Percentiles rank a stretch among this genome's conserved stretches.
Evolutionary conservation across 2,329 filamentous ascomycete species (phyloP).

Genomic region (Talaromyces sp.): DNA sequence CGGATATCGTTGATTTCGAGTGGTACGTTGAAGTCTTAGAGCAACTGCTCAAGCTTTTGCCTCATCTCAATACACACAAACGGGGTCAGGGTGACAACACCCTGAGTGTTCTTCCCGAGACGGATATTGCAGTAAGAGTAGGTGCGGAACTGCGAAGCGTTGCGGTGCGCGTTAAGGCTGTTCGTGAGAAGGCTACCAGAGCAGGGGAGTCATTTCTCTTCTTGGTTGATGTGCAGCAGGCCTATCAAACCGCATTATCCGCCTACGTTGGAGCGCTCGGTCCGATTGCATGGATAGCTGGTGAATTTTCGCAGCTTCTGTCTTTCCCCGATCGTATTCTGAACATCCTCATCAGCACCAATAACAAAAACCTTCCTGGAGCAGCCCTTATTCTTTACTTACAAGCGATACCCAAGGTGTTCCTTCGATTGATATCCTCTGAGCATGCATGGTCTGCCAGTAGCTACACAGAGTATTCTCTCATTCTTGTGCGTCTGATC

Average conservation of each 20-base stretch:
- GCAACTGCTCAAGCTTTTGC: conserved; percentile 69
- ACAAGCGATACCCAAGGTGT: conserved; percentile 82
- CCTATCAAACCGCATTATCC: conserved; percentile 57
- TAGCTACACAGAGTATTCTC: conserved; percentile 68
- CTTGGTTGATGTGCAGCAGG: conserved; percentile 45
- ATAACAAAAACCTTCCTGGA: conserved; percentile 55
- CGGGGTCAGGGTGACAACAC: conserved; percentile 22
- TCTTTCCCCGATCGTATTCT: conserved; percentile 68
- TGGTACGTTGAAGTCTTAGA: conserved; percentile 94
- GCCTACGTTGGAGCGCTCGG: conserved; percentile 64
- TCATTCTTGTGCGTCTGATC: conserved; percentile 77
- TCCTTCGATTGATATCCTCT: conserved; percentile 67
- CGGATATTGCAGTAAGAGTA: conserved; percentile 50
- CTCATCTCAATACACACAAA: conserved; percentile 25
- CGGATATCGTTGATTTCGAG: conserved; percentile 83
- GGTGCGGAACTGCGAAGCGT: conserved; percentile 85
- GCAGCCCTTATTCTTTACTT: conserved; percentile 73
- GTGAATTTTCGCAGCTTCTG: conserved; percentile 78
- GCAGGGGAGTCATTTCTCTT: conserved; percentile 74
- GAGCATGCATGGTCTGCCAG: conserved; percentile 66
- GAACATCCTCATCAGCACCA: conserved; percentile 68
- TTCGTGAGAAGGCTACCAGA: conserved; percentile 74
- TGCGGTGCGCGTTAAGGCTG: conserved; percentile 82
- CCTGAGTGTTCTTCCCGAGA: conserved; percentile 16
- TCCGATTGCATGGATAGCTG: conserved; percentile 78